Base-by-base conservation (phyloP, 306 rosid species). In the Fagus crenata region DNA sequence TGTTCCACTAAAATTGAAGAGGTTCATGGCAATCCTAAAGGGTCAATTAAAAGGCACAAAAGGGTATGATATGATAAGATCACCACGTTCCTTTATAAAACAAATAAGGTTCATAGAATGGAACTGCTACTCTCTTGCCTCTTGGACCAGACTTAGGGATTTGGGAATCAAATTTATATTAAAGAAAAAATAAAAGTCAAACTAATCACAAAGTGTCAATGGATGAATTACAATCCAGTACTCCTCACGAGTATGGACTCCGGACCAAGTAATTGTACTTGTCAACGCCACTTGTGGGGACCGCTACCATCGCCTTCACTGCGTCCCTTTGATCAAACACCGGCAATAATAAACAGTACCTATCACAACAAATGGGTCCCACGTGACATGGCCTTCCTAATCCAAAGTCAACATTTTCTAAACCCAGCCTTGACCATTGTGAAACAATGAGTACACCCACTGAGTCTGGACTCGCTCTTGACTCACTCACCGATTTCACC, bases 401-500 rank as follows among this genome's bases (percentile, higher is more conserved):
- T 11, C 97, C 98, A 0, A 92, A 71, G 78, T 94, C 93, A 79
- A 94, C 95, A 71, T 78, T 83, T 40, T 94, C 97, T 12, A 94
- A 61, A 0, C 97, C 98, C 78, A 94, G 53, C 85, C 97, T 89
- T 75, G 98, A 94, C 98, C 98, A 94, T 78, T 92, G 97, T 0
- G 98, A 86, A 69, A 94, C 9, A 13, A 94, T 88, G 63, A 94
- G 74, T 39, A 90, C 97, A 5, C 98, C 98, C 5, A 89, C 95
- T 67, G 81, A 85, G 87, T 92, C 98, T 0, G 96, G 96, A 86
- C 85, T 6, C 85, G 90, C 87, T 14, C 81, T 84, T 31, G 80
- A 78, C 89, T 84, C 88, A 46, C 90, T 74, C 67, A 94, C 92
- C 53, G 78, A 78, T 80, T 89, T 91, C 22, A 58, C 55, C 84